Evolutionary conservation across 75 land plant genomes (phyloP), one percentile per base, ranked within the genome.

Genomic region (Chamaecyparis obtusa): DNA sequence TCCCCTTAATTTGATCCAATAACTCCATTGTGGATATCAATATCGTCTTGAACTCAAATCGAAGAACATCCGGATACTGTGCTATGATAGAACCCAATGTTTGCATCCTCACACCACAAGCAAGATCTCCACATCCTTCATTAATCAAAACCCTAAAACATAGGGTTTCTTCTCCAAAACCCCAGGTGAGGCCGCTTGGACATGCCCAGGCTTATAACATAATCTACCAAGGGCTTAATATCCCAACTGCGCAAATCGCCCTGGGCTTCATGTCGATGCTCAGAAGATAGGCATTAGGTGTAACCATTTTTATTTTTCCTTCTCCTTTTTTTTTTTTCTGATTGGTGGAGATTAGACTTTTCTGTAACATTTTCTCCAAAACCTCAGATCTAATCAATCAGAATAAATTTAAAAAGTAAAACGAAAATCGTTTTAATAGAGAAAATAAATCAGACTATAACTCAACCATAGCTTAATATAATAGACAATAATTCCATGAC

Each of bases 141-240:
- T 89, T 41, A 98, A 89, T 41, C 86, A 88, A 88, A 95, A 94
- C 1, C 96, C 96, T 80, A 98, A 90, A 21, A 98, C 90, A 76
- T 92, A 91, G 35, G 98, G 95, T 54, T 91, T 90, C 55, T 89
- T 89, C 93, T 98, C 99, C 41, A 98, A 92, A 85, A 98, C 87
- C 87, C 94, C 94, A 21, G 98, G 98, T 37, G 94, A 88, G 76
- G 92, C 95, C 89, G 80, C 60, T 89, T 91, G 21, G 95, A 94
- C 14, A 97, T 88, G 19, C 96, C 98, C 46, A 96, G 74, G 36
- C 91, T 88, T 82, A 85, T 88, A 35, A 98, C 92, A 87, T 89
- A 94, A 84, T 98, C 99, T 33, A 96, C 95, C 83, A 95, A 93
- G 76, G 96, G 99, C 88, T 98, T 98, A 64, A 98, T 94, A 43